A percentile compares a stretch with the other conserved stretches of the same genome.
These are phyloP conservation scores for Trametes versicolor DNA, from an alignment of 1,284 basidiomycete genomes.

Conservation along the genomic window DNA sequence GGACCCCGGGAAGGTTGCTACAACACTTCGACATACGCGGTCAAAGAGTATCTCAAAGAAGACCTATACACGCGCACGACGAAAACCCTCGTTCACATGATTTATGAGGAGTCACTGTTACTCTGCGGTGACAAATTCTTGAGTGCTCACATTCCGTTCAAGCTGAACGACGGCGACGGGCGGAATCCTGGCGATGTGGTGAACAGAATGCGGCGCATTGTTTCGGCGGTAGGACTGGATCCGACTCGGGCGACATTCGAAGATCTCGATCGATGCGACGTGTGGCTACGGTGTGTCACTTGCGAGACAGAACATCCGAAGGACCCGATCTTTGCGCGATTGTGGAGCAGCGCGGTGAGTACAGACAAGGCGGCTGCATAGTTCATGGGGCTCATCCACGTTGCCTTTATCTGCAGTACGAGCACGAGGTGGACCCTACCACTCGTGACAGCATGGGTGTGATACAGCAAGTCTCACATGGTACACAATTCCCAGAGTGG, in stretches of 20 bases:
- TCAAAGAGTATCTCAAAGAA: neutral
- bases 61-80: neutral
- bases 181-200: too few species aligned
- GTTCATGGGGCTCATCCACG: too few species aligned
- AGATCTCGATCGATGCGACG: neutral
- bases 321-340: neutral
- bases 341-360: neutral
- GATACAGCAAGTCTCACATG: too few species aligned
- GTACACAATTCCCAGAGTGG: neutral
- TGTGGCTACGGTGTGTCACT: neutral
- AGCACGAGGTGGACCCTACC: too few species aligned
- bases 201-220: constrained; percentile 3
- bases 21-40: too few species aligned
- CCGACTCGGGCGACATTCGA: constrained; percentile 1
- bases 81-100: neutral
- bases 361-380: too few species aligned
- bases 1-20: too few species aligned
- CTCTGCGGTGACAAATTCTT: too few species aligned
- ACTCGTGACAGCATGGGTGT: too few species aligned
- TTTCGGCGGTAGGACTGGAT: neutral
- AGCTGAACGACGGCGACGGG: neutral
- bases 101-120: too few species aligned
- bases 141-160: neutral
- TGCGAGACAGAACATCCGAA: neutral
- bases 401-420: neutral